Conservation (phyloP, 1,284 basidiomycete genomes). For the Leccinum ambiguum region DNA sequence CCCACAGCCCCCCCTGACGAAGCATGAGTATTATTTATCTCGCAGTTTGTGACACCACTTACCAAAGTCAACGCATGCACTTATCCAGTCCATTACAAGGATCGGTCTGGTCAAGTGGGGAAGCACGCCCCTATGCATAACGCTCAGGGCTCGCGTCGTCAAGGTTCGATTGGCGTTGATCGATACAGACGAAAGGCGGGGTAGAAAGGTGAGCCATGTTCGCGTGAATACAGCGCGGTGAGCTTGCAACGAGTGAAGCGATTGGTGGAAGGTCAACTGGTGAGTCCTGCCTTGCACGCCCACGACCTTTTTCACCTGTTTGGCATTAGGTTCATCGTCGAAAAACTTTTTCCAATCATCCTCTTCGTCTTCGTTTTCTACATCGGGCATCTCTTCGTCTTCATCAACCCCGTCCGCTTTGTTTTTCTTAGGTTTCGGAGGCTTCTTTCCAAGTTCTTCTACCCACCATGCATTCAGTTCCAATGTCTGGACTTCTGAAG, state of each 20-base stretch:
- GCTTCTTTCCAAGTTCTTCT: constrained; percentile 63
- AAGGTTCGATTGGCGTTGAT: constrained; percentile 44
- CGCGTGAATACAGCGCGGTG: constrained; percentile 80
- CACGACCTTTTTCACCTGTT: constrained; percentile 38
- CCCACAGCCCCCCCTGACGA: constrained; percentile 81
- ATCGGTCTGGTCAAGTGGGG: constrained; percentile 82
- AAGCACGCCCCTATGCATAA: constrained; percentile 84
- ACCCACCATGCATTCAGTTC: constrained; percentile 89
- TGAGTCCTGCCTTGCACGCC: constrained; percentile 50
- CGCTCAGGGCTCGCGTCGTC: constrained; percentile 65
- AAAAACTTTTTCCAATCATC: constrained; percentile 85
- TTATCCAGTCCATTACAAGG: constrained; percentile 94
- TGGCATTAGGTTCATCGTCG: constrained; percentile 53
- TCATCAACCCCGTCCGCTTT: constrained; percentile 44
- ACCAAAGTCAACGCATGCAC: constrained; percentile 85
- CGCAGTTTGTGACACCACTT: constrained; percentile 17
- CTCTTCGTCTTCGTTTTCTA: constrained; percentile 49
- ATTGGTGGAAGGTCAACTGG: constrained; percentile 70
- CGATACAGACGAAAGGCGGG: constrained; percentile 48
- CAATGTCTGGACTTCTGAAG: constrained; percentile 29
- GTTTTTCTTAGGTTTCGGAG: constrained; percentile 48
- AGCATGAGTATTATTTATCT: constrained; percentile 4
- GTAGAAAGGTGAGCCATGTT: constrained; percentile 74
- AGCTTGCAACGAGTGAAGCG: constrained; percentile 68
- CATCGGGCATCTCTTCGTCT: constrained; percentile 35